phyloP scores from a whole-genome alignment of 331 rosid genomes.

The Quercus tomentella region DNA sequence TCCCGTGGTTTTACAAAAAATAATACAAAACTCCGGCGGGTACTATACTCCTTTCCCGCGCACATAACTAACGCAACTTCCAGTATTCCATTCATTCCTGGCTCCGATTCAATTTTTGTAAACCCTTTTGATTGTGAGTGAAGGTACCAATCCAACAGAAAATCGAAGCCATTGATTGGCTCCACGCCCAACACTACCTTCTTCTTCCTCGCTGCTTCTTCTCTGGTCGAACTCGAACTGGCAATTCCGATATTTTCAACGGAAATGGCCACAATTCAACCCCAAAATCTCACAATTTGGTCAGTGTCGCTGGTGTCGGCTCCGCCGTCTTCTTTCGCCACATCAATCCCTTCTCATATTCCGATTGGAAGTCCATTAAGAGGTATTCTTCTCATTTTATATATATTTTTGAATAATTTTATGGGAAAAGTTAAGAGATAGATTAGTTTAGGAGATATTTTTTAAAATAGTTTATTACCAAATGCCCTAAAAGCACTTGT shows the following conservation, averaged over 20 bases:
- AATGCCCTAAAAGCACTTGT: no score
- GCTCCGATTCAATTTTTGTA: no score
- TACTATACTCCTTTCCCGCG: no score
- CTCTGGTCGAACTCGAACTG: conserved; percentile 44
- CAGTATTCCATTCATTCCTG: no score
- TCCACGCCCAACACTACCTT: conserved; percentile 56
- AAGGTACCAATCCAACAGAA: conserved; percentile 76
- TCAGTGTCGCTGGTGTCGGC: conserved; percentile 83
- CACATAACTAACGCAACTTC: no score
- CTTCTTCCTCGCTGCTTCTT: conserved; percentile 78
- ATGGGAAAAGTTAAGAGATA: no score
- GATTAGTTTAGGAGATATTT: no score
- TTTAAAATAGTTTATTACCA: fast-evolving
- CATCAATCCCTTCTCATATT: conserved; percentile 53
- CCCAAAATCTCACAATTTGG: conserved; percentile 17
- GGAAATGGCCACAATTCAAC: conserved; percentile 17
- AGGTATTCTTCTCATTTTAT: conserved; percentile 34
- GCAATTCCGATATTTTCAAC: conserved; percentile 1
- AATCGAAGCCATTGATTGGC: conserved; percentile 83
- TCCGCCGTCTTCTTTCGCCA: conserved; percentile 73
- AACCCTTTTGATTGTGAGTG: neutral
- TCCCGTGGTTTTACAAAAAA: no score
- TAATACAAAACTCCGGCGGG: no score
- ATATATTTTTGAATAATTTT: neutral
- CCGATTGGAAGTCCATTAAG: conserved; percentile 74